Evolutionary conservation across 2,329 filamentous ascomycete genomes (phyloP).

Genomic region (Raffaelea ambrosiae): DNA sequence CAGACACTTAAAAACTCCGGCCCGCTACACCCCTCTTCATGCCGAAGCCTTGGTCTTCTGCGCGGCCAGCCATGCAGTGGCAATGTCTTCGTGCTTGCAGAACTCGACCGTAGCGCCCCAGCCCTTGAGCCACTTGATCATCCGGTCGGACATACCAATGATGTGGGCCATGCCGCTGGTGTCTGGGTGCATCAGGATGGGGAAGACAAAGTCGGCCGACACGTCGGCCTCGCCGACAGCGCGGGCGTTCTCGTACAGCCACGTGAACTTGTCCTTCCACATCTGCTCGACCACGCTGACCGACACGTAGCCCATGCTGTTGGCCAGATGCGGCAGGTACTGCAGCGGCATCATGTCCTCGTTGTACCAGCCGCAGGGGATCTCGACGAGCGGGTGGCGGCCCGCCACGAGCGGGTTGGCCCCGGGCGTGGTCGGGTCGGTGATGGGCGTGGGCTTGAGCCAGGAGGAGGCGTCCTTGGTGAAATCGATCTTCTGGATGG

Average conservation of each 20-base stretch:
- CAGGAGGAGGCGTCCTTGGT: slow-evolving; percentile 49
- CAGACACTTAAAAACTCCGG: too few species aligned
- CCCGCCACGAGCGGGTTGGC: slow-evolving; percentile 26
- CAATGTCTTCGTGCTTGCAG: slow-evolving; percentile 31
- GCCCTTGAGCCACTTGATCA: slow-evolving; percentile 39
- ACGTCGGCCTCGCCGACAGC: slow-evolving; percentile 17
- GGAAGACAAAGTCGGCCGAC: slow-evolving; percentile 53
- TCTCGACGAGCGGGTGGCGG: slow-evolving; percentile 43
- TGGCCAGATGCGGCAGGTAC: slow-evolving; percentile 59
- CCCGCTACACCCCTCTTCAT: not conserved
- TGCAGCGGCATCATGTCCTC: slow-evolving; percentile 58
- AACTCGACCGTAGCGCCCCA: slow-evolving; percentile 37
- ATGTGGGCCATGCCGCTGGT: slow-evolving; percentile 52
- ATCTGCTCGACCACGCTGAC: slow-evolving; percentile 50
- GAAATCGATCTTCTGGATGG: slow-evolving; percentile 47
- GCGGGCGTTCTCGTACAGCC: slow-evolving; percentile 33
- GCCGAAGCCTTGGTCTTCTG: slow-evolving; percentile 6
- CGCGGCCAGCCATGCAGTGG: slow-evolving; percentile 25
- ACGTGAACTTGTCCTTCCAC: slow-evolving; percentile 55
- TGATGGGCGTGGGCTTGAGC: slow-evolving; percentile 54
- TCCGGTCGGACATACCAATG: slow-evolving; percentile 38
- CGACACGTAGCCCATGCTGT: slow-evolving; percentile 52
- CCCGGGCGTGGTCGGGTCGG: slow-evolving; percentile 45
- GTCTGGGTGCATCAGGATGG: slow-evolving; percentile 69
- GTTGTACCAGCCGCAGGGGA: slow-evolving; percentile 55